phyloP scores from a whole-genome alignment of 495 filamentous ascomycete genomes.

The Trichocladium antarcticum region DNA sequence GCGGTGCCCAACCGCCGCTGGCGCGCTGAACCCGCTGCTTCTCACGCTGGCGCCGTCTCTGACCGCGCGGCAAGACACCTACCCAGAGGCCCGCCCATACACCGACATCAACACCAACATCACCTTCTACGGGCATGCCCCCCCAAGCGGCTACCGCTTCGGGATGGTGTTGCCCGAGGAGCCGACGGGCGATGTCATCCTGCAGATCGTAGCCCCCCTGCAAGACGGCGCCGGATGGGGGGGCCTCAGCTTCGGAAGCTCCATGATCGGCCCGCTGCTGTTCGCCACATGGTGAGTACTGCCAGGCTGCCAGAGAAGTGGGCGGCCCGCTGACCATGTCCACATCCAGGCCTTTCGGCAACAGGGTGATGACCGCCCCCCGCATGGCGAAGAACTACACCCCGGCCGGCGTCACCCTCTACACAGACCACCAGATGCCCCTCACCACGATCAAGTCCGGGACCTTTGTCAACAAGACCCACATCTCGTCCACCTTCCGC shows the following conservation, averaged over 20 bases:
- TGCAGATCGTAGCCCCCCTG: constrained; percentile 19
- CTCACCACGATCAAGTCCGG: constrained; percentile 13
- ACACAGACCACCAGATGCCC: constrained; percentile 2
- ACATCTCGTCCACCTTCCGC: constrained; percentile 20
- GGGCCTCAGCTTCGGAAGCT: constrained; percentile 13
- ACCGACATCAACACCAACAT: constrained; percentile 19
- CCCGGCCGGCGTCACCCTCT: constrained; percentile 3
- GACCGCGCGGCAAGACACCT: constrained; percentile 16
- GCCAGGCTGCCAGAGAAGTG: no score
- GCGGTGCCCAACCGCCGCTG: neutral
- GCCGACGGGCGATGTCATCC: constrained; percentile 20
- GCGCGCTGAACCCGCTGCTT: neutral
- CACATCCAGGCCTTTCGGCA: neutral
- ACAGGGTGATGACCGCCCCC: constrained; percentile 7
- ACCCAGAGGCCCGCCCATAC: constrained; percentile 16
- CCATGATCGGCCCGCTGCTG: constrained; percentile 16
- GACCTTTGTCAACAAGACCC: constrained; percentile 18
- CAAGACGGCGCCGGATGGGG: constrained; percentile 18
- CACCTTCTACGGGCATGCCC: constrained; percentile 17
- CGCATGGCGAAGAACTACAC: constrained; percentile 10
- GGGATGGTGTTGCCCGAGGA: constrained; percentile 18
- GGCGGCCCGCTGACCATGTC: neutral
- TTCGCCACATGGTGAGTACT: constrained; percentile 15
- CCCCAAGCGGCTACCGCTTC: constrained; percentile 16
- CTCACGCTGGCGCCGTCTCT: neutral